Evolutionary conservation across 2,329 filamentous ascomycete species (phyloP).

Genomic region (Colletotrichum sp.): DNA sequence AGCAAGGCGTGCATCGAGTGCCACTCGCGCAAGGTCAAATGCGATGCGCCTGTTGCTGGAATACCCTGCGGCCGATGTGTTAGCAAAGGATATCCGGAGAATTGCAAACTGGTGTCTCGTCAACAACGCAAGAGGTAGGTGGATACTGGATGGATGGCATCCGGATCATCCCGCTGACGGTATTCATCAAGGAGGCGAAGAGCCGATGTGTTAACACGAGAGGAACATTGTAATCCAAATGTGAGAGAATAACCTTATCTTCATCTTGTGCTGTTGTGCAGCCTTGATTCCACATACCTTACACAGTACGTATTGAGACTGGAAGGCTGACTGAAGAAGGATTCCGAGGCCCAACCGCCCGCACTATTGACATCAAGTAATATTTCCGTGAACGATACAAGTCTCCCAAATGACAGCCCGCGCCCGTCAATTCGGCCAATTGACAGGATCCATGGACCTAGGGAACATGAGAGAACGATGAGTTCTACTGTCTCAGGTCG

Average conservation of each 20-base stretch:
- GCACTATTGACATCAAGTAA: not conserved
- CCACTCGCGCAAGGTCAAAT: not conserved
- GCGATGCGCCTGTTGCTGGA: not conserved
- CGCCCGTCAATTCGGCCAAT: not conserved
- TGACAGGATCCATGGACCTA: not conserved
- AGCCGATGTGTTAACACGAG: not conserved
- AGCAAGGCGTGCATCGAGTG: not conserved
- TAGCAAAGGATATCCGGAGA: not conserved
- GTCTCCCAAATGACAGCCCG: not conserved
- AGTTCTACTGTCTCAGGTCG: not conserved
- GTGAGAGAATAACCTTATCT: not conserved
- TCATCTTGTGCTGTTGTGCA: not conserved
- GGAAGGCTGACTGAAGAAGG: not conserved
- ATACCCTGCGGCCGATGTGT: not conserved
- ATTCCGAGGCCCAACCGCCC: too few relatives aligned
- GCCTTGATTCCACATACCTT: not conserved
- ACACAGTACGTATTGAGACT: not conserved
- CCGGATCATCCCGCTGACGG: rapidly evolving
- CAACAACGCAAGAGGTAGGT: not conserved
- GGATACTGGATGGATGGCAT: not conserved
- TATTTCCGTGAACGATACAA: not conserved
- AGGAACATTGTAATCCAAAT: not conserved
- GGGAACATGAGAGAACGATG: not conserved
- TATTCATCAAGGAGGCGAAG: not conserved
- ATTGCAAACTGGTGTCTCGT: not conserved